Evolutionary conservation across 495 filamentous ascomycete species (phyloP), one percentile per base, ranked within the genome.

Genomic region (Penicillium malachiteum): DNA sequence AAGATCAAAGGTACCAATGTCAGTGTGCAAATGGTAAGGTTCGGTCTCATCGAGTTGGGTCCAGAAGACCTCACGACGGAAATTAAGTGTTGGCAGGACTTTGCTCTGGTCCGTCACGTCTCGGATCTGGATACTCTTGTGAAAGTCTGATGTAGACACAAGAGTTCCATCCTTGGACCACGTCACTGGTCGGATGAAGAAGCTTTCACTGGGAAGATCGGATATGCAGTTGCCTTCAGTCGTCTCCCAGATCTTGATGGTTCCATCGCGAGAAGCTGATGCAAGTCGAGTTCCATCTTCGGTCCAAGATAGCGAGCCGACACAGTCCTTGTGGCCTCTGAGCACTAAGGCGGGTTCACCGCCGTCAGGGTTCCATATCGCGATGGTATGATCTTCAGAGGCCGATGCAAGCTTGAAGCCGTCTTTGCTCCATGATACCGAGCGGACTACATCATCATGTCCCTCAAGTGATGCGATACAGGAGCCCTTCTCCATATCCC

Each of bases 401-500:
- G 35, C 35, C 5, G 35, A 38, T n/a, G 35, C 35, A 38, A 38
- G 35, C 13, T n/a, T 38, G 2, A n/a, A 3, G 35, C 13, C 35
- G 6, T 38, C 38, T 16, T 13, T 14, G 13, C 11, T 7, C 38
- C 38, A 41, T 16, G 38, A 13, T 4, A 41, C 38, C 13, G 38
- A 13, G 38, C 38, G 38, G 13, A 41, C 38, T 14, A 14, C 38
- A 7, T 16, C 38, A n/a, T 1, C 35, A n/a, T 38, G 35, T 9
- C 35, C 35, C 35, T 38, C 35, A 2, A 38, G 35, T n/a, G 35
- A 38, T n/a, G 35, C 35, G 35, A 38, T n/a, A 5, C 35, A 38
- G 5, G 8, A n/a, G 18, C 49, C 49, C 13, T 13, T 51, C 18
- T 51, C n/a, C 12, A 38, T 51, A 5, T 51, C 18, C 49, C 49